Evolutionary conservation across 2,329 filamentous ascomycete species (phyloP).

Genomic region (Alternaria gansuensis): DNA sequence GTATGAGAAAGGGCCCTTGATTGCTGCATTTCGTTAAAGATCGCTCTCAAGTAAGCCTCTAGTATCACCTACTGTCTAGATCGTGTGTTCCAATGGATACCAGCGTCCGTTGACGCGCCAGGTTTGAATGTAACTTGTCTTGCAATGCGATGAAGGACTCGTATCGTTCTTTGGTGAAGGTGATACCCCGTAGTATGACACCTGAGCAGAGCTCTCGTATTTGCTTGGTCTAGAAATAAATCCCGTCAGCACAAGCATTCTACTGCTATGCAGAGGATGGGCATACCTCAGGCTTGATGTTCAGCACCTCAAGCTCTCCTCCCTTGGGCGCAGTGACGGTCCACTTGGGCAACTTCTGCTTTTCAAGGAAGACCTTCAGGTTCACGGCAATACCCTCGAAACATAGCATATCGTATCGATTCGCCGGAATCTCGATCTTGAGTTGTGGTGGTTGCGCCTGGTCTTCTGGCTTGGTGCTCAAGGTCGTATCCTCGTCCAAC

Average conservation of each 20-base stretch:
- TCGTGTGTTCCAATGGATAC: conserved; percentile 99
- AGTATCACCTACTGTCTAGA: conserved; percentile 69
- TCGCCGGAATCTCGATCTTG: conserved; percentile 98
- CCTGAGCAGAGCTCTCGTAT: conserved; percentile 89
- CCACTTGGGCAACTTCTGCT: conserved; percentile 79
- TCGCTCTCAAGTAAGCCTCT: neutral
- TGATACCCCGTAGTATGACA: conserved; percentile 87
- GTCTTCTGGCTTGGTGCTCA: conserved; percentile 47
- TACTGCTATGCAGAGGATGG: neutral
- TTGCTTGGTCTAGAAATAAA: conserved; percentile 67
- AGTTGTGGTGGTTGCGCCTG: conserved; percentile 86
- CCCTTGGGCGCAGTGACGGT: conserved; percentile 74
- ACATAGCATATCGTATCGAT: conserved; percentile 93
- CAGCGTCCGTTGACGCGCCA: conserved; percentile 89
- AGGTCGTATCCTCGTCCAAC: conserved; percentile 80
- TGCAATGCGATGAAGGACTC: conserved; percentile 97
- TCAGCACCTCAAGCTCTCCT: conserved; percentile 80
- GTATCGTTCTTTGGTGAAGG: conserved; percentile 89
- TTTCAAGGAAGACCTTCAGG: conserved; percentile 91
- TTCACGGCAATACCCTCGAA: conserved; percentile 96
- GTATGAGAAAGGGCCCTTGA: conserved; percentile 95
- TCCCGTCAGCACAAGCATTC: neutral
- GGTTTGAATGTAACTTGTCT: conserved; percentile 96
- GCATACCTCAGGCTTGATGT: conserved; percentile 72
- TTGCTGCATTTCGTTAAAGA: conserved; percentile 54